Base-by-base conservation (phyloP, 257 asterid genomes). In the Salvia hispanica region DNA sequence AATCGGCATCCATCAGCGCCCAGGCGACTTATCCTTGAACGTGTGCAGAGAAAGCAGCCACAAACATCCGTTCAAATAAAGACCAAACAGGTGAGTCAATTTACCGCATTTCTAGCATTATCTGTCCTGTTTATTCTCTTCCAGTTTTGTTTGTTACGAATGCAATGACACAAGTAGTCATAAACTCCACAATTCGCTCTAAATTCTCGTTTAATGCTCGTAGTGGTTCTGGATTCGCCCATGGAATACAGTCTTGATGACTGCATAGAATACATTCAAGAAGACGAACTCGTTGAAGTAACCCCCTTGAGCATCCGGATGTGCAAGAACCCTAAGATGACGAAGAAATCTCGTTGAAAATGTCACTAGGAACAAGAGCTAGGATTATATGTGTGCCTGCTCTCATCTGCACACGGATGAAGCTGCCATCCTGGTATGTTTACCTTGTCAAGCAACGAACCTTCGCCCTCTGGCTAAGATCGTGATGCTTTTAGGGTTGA, bases 231-330 rank as follows among this genome's bases (percentile, higher is more conserved):
- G 57, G 99, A 94, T 76, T 82, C 96, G 15, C 87, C 95, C 6
- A 56, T 83, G 72, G 95, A 84, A 56, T 94, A 83, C 82, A 94
- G 99, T 80, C 78, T 94, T 66, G 99, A 94, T 52, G 99, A 94
- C 84, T 94, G 99, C 91, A 94, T 94, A 62, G 99, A 94, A 76
- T 94, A 94, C 88, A 94, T 94, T 79, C 96, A 94, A 87, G 97
- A 94, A 84, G 99, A 94, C 4, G 99, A 94, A 77, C 91, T 94
- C 62, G 99, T 94, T 64, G 99, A 94, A 75, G 95, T 94, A 57
- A 88, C 97, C 34, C 99, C 99, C 21, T 25, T 67, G 21, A 94
- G 97, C 82, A 87, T 91, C 48, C 86, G 97, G 56, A 94, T 88
- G 96, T 83, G 91, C 89, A 94, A 94, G 70, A 94, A 91, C 71